Percentiles rank a stretch among this genome's conserved stretches.
Evolutionary conservation across 2,329 filamentous ascomycete species (phyloP).

Genomic region (Verticillium albo-atrum): DNA sequence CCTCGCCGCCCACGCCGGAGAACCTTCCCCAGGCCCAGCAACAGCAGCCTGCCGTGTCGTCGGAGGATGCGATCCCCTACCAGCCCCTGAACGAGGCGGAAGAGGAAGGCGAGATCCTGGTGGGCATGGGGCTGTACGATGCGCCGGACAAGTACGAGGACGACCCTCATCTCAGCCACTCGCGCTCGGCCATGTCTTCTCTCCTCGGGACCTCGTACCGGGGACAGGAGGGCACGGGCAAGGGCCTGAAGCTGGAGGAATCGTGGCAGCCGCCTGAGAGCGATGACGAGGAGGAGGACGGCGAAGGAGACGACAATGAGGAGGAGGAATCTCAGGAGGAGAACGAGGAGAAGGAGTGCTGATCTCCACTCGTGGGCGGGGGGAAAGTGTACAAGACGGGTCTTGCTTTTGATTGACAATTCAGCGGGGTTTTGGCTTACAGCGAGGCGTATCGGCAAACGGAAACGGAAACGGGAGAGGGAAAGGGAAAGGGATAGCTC

Average conservation of each 20-base stretch:
- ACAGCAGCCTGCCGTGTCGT: constrained; percentile 35
- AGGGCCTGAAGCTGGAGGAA: constrained; percentile 77
- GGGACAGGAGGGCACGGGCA: constrained; percentile 49
- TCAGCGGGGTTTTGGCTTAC: no score
- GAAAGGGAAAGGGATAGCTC: no score
- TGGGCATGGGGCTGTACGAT: constrained; percentile 82
- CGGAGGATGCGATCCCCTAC: constrained; percentile 46
- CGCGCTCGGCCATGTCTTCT: constrained; percentile 48
- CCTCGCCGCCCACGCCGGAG: constrained; percentile 56
- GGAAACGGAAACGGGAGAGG: no score
- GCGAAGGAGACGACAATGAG: constrained; percentile 24
- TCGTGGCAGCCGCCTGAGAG: constrained; percentile 68
- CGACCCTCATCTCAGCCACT: constrained; percentile 48
- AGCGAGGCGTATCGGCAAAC: not conserved
- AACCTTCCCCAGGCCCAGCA: constrained; percentile 50
- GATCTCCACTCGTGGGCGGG: no score
- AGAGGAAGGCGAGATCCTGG: constrained; percentile 64
- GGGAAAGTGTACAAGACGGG: no score
- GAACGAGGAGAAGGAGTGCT: not conserved
- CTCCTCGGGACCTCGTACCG: constrained; percentile 48
- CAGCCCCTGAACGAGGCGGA: constrained; percentile 46
- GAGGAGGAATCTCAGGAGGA: not conserved
- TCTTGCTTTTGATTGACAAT: no score
- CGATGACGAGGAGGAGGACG: constrained; percentile 43
- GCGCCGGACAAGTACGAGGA: constrained; percentile 53